These are phyloP conservation scores for Spathaspora gorwiae DNA, from an alignment of 805 yeast genomes.

Conservation along the genomic window DNA sequence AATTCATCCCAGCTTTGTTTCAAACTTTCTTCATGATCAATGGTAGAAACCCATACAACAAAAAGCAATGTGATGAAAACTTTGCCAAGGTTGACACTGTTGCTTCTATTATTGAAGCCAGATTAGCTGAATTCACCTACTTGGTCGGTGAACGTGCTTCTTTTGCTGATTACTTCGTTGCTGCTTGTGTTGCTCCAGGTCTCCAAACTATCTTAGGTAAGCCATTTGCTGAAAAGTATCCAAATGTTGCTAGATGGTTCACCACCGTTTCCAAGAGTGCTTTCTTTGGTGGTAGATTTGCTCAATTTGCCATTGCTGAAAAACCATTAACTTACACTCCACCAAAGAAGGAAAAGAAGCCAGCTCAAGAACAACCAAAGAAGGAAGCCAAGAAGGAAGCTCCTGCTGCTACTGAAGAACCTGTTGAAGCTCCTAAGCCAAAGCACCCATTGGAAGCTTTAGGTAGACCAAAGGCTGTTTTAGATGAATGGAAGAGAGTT, in stretches of 20 bases:
- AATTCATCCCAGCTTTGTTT: slow-evolving; percentile 47
- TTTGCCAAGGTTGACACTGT: slow-evolving; percentile 33
- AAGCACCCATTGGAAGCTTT: slow-evolving; percentile 84
- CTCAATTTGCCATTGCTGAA: slow-evolving; percentile 54
- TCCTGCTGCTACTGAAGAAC: slow-evolving; percentile 29
- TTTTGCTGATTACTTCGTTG: slow-evolving; percentile 59
- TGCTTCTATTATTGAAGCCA: slow-evolving; percentile 47
- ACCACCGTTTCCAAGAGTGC: slow-evolving; percentile 47
- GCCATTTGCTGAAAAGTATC: slow-evolving; percentile 60
- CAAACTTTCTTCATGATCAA: slow-evolving; percentile 53
- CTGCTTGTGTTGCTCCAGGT: slow-evolving; percentile 47
- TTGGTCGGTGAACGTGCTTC: slow-evolving; percentile 58
- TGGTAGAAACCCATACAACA: slow-evolving; percentile 74
- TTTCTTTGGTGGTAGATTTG: slow-evolving; percentile 44
- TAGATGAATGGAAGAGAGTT: slow-evolving; percentile 90
- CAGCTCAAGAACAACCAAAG: slow-evolving; percentile 40
- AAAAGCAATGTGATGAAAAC: slow-evolving; percentile 55
- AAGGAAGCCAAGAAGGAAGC: slow-evolving; percentile 25
- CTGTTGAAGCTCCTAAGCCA: slow-evolving; percentile 65
- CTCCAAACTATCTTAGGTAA: slow-evolving; percentile 57
- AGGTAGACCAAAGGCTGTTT: slow-evolving; percentile 42
- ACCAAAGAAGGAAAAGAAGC: slow-evolving; percentile 71
- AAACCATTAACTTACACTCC: slow-evolving; percentile 65
- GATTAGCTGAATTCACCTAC: slow-evolving; percentile 58
- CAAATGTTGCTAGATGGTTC: slow-evolving; percentile 69